Conservation (phyloP, 306 rosid genomes). For the Oemleria cerasiformis region DNA sequence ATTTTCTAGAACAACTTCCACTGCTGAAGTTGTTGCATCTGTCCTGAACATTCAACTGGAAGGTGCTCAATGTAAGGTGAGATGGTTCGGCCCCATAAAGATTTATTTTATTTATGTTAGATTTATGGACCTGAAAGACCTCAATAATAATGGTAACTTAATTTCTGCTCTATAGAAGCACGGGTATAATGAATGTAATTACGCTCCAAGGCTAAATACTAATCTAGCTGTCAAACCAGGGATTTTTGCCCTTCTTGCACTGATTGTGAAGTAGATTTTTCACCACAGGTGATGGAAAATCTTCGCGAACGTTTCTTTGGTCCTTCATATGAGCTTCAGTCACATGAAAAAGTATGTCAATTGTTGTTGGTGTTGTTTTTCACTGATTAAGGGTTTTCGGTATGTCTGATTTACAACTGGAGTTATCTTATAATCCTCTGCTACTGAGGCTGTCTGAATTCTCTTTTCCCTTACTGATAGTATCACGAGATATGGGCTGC, state of each 20-base stretch:
- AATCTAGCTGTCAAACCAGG: not conserved
- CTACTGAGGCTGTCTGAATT: conserved; percentile 17
- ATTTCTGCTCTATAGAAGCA: not conserved
- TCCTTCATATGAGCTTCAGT: conserved; percentile 69
- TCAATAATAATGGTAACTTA: not conserved
- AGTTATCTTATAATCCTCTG: conserved; percentile 6
- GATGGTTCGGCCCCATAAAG: not conserved
- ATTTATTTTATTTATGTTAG: too few relatives aligned
- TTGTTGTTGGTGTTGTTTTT: not conserved
- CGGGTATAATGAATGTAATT: not conserved
- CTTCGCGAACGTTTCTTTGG: conserved; percentile 85
- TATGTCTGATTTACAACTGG: not conserved
- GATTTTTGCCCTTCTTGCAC: not conserved
- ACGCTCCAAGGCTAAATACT: not conserved
- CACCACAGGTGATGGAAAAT: conserved; percentile 52
- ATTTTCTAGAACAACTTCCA: conserved; percentile 77
- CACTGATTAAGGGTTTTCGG: not conserved
- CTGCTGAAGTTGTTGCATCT: conserved; percentile 60
- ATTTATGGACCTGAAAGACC: not conserved
- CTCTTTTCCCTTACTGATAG: conserved; percentile 31
- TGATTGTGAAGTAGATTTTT: conserved; percentile 14
- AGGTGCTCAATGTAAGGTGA: conserved; percentile 71
- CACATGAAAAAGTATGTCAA: conserved; percentile 75
- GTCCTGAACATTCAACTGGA: conserved; percentile 56
- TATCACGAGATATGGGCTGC: conserved; percentile 68